Conservation (phyloP, 1,139 yeast species). For the Geotrichum fermentans region DNA sequence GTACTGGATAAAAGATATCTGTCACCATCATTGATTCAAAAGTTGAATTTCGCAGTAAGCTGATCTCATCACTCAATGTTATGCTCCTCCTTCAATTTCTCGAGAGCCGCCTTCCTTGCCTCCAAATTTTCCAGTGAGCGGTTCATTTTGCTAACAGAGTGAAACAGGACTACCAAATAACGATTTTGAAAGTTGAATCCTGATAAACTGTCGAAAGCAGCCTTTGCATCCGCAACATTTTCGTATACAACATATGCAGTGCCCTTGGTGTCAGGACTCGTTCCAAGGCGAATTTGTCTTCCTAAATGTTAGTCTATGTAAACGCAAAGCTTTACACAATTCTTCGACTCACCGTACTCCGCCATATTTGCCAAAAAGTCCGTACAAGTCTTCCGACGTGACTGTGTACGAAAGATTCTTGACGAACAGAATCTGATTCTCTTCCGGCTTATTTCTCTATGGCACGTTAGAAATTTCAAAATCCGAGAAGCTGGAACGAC, state of each 20-base stretch:
- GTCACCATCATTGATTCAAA: no score
- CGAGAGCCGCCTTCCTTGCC: conserved; percentile 28
- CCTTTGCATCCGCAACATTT: conserved; percentile 45
- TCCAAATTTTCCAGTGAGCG: conserved; percentile 28
- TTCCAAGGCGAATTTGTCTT: conserved; percentile 50
- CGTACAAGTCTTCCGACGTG: conserved; percentile 47
- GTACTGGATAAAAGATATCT: no score
- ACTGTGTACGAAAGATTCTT: conserved; percentile 57
- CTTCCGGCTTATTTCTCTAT: conserved; percentile 18
- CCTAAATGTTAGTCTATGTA: neutral
- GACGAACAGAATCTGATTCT: conserved; percentile 42
- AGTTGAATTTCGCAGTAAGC: no score
- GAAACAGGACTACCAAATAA: conserved; percentile 51
- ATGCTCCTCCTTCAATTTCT: conserved; percentile 30
- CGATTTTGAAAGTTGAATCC: conserved; percentile 60
- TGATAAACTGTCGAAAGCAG: conserved; percentile 51
- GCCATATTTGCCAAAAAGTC: conserved; percentile 55
- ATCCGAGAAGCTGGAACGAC: neutral
- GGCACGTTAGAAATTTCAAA: neutral
- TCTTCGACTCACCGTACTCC: conserved; percentile 39
- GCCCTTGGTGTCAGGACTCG: conserved; percentile 45
- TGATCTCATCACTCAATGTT: conserved; percentile 29
- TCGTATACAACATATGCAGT: conserved; percentile 57
- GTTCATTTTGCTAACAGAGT: conserved; percentile 41
- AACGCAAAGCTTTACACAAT: neutral